phyloP scores from a whole-genome alignment of 306 rosid genomes.

The Alnus rubra region DNA sequence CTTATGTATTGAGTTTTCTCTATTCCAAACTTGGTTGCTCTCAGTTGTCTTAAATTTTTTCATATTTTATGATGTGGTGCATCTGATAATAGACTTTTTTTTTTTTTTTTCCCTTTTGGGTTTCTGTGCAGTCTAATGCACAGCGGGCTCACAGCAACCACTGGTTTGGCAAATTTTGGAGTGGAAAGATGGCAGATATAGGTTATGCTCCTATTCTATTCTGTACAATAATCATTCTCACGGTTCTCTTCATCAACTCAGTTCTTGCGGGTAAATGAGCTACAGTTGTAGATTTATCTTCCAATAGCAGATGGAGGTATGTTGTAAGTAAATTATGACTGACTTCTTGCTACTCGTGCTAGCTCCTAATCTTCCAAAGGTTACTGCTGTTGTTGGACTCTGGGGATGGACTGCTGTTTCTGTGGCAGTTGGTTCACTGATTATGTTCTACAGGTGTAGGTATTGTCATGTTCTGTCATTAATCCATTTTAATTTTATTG shows the following conservation, averaged over 20 bases:
- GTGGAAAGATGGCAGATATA: slow-evolving; percentile 49
- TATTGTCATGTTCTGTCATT: slow-evolving; percentile 34
- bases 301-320: slow-evolving; percentile 14
- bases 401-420: slow-evolving; percentile 87
- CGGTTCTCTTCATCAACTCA: slow-evolving; percentile 74
- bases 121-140: slow-evolving; percentile 64
- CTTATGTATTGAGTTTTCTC: background rate
- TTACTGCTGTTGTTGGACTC: slow-evolving; percentile 81
- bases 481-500: slow-evolving; percentile 28
- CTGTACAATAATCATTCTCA: slow-evolving; percentile 46
- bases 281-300: slow-evolving; percentile 24
- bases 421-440: slow-evolving; percentile 49
- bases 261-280: slow-evolving; percentile 64
- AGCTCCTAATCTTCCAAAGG: slow-evolving; percentile 81
- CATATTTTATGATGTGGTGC: background rate
- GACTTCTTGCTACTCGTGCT: slow-evolving; percentile 37
- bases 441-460: slow-evolving; percentile 91
- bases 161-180: slow-evolving; percentile 55
- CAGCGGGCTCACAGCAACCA: slow-evolving; percentile 46
- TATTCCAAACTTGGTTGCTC: background rate
- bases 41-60: background rate
- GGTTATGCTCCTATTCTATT: slow-evolving; percentile 86
- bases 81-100: slow-evolving; percentile 18
- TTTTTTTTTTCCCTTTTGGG: background rate
- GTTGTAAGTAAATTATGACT: slow-evolving; percentile 24